Conservation (phyloP, 768 basidiomycete species). For the Hebeloma cylindrosporum region DNA sequence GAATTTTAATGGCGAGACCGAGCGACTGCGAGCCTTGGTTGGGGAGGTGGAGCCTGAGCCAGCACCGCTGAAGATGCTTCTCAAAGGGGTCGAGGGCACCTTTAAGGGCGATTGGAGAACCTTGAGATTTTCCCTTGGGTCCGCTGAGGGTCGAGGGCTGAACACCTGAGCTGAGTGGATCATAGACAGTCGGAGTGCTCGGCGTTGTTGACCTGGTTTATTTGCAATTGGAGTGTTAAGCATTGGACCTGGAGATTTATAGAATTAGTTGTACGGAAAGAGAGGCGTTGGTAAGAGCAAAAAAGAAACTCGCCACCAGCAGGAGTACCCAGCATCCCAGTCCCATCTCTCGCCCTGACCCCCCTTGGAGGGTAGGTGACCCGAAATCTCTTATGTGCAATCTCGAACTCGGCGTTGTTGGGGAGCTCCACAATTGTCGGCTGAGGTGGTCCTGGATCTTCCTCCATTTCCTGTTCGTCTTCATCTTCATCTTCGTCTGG, state of each 20-base stretch:
- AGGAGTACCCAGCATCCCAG: conserved; percentile 51
- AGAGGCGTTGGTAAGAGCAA: neutral
- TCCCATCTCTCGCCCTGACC: too few species aligned
- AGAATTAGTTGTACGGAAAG: too few species aligned
- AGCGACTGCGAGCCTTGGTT: conserved; percentile 19
- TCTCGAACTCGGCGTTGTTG: conserved; percentile 66
- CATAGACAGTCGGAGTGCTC: conserved; percentile 69
- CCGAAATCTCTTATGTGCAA: conserved; percentile 67
- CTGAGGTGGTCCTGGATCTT: too few species aligned
- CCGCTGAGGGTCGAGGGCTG: conserved; percentile 57
- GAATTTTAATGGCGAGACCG: conserved; percentile 26
- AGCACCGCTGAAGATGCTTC: conserved; percentile 25
- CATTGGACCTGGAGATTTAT: too few species aligned
- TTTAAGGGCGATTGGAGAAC: conserved; percentile 61
- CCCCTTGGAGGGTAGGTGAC: conserved; percentile 79
- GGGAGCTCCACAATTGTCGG: conserved; percentile 61
- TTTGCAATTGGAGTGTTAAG: too few species aligned
- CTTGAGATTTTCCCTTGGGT: conserved; percentile 63
- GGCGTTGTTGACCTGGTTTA: conserved; percentile 30
- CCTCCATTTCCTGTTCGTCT: too few species aligned
- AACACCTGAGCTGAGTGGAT: conserved; percentile 75
- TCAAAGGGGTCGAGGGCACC: too few species aligned
- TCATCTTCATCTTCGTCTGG: conserved; percentile 6
- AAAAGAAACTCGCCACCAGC: conserved; percentile 28
- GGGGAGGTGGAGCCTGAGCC: neutral